Evolutionary conservation across 1,139 yeast genomes (phyloP).

Genomic region (Pichia sp.): DNA sequence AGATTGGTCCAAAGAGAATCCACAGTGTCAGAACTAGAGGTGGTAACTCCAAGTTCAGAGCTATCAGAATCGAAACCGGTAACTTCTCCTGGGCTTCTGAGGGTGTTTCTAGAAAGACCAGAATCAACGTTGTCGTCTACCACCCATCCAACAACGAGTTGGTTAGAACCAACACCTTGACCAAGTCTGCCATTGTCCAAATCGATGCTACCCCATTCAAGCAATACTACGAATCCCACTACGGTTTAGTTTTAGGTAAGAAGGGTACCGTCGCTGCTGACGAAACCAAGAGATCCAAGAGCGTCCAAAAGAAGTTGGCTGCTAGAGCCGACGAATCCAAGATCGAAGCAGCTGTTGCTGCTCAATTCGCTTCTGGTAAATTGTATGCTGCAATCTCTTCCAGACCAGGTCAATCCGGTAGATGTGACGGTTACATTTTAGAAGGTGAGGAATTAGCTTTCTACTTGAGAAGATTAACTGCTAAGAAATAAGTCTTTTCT

Average conservation of each 20-base stretch:
- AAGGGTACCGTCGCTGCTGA: conserved; percentile 42
- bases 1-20: conserved; percentile 98
- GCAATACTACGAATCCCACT: conserved; percentile 98
- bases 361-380: conserved; percentile 98
- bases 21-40: conserved; percentile 99
- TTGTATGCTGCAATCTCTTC: conserved; percentile 98
- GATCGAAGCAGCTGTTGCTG: conserved; percentile 85
- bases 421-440: conserved; percentile 99
- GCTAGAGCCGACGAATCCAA: conserved; percentile 80
- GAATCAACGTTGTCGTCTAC: conserved; percentile 96
- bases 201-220: conserved; percentile 99
- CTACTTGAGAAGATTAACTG: conserved; percentile 99
- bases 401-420: conserved; percentile 99
- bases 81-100: conserved; percentile 99
- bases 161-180: conserved; percentile 99
- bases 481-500: conserved; percentile 74
- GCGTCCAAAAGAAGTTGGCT: conserved; percentile 87
- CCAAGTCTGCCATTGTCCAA: conserved; percentile 98
- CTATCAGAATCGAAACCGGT: conserved; percentile 98
- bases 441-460: conserved; percentile 99
- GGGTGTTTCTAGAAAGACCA: conserved; percentile 98
- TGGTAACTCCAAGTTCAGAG: conserved; percentile 99
- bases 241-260: conserved; percentile 93
- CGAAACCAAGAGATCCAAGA: conserved; percentile 66
- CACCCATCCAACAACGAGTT: conserved; percentile 99